Base-by-base conservation (phyloP, 352 stramenopile genomes). In the Blastocystis sp. region DNA sequence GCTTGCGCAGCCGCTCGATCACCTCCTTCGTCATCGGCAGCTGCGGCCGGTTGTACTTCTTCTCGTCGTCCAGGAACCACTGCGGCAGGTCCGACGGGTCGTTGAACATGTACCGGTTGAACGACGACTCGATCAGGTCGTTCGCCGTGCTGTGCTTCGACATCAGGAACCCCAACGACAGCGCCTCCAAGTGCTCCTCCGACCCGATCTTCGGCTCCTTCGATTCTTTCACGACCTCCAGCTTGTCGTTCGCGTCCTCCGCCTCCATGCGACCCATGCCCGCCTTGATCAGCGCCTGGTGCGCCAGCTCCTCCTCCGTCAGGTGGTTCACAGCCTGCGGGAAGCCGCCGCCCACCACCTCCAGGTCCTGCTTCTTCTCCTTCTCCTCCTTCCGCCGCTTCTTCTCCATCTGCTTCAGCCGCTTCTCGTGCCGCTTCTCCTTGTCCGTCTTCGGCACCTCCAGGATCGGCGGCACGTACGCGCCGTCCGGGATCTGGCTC, bases 71-170 rank as follows among this genome's bases (percentile, higher is more conserved):
- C 2, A 94, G 89, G 89, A 99, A 99, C 97, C 97, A 99, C 80
- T 98, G 94, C 0, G 97, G 97, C 7, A 99, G 86, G 1, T 21
- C 76, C 9, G 92, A 67, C 0, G 95, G 93, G 91, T 99, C 96
- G 90, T 99, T 99, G 95, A 96, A 99, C 2, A 96, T 94, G 90
- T 96, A 99, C 0, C 97, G 94, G 91, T 99, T 99, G 93, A 99
- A 99, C 40, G 94, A 98, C 1, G 96, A 93, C 90, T 99, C 97
- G 3, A 99, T 94, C 76, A 99, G 89, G 38, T 98, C 95, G 90
- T 98, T 99, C 7, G 96, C 95, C 82, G 98, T 98, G 0, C 92
- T 96, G 81, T 96, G 94, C 52, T 96, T 93, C 9, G 98, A 92
- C 94, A 99, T 98, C 95, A 99, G 97, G 11, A 95, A 97, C 14